Percentiles rank a stretch among this genome's conserved stretches.
These are phyloP conservation scores for Fonsecaea nubica DNA, from an alignment of 2,329 filamentous ascomycete species.

Conservation along the genomic window DNA sequence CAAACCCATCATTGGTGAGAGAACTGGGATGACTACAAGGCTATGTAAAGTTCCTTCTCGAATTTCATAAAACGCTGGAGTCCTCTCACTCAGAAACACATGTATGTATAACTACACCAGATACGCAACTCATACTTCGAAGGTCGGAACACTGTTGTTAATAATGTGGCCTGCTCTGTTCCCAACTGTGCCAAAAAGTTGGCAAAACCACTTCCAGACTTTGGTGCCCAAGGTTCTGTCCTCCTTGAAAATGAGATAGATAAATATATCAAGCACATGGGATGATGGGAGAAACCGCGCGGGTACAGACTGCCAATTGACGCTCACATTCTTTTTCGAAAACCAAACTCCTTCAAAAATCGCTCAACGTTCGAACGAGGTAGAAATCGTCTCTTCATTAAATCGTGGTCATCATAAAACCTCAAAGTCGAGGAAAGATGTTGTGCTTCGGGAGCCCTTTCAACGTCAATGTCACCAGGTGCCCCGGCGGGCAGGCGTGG, in stretches of 20 bases:
- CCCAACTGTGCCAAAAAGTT: not conserved
- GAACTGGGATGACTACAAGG: not conserved
- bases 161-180: not conserved
- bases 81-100: slow-evolving; percentile 4
- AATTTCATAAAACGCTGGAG: not conserved
- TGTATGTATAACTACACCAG: slow-evolving; percentile 4
- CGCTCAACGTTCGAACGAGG: not conserved
- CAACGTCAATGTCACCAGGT: slow-evolving; percentile 6
- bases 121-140: not conserved
- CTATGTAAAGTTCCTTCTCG: not conserved
- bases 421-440: not conserved
- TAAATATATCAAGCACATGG: not conserved
- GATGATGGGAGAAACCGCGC: not conserved
- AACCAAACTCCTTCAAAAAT: not conserved
- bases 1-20: not conserved
- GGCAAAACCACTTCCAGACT: not conserved
- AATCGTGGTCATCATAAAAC: not conserved
- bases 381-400: not conserved
- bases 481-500: slow-evolving; percentile 6
- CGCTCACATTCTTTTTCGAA: not conserved
- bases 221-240: not conserved
- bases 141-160: not conserved
- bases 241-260: not conserved
- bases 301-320: not conserved
- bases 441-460: not conserved